Evolutionary conservation across 768 basidiomycete species (phyloP), one percentile per base, ranked within the genome.

Genomic region (Suillus occidentalis): DNA sequence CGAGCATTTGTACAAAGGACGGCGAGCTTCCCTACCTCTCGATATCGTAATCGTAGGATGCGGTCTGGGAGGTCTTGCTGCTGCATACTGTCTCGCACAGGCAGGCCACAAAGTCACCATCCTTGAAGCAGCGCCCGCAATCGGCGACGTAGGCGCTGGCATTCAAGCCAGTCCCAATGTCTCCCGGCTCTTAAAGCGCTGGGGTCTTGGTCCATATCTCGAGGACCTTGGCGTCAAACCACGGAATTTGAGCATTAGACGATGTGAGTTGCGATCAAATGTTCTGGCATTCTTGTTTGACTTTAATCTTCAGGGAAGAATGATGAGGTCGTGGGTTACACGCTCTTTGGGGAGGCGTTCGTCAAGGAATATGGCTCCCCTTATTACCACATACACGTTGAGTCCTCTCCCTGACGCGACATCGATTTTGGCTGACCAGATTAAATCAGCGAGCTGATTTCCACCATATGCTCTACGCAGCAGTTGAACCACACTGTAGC

Each of bases 81-180:
- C 82, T 2, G 85, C 83, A 14, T 81, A 77, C 71, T 74, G 75
- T 43, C 77, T 85, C 16, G 82, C 82, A 7, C 75, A 77, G 20
- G 79, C 80, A 0, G 85, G 85, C 2, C 85, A 86, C 70, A 78
- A 69, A 6, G 79, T 86, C 61, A 84, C 82, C 31, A 73, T 85
- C 53, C 72, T 86, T 34, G 85, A 86, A 67, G 68, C 70, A 14
- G 82, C 84, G 0, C 57, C 67, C 0, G 66, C 68, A 3, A 73
- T 83, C 20, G 67, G 82, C 1, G 83, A 84, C 63, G 78, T 83
- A 7, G 84, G 85, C 4, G 85, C 85, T 5, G 85, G 85, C 12
- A 85, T 86, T 43, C 85, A 86, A 69, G 71, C 83, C 61, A 69
- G 69, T 22, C 76, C 77, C 13, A 84, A 85, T 66, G 58, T 84